Evolutionary conservation across 768 basidiomycete species (phyloP), one percentile per base, ranked within the genome.

Genomic region (Lyophyllum semitale): DNA sequence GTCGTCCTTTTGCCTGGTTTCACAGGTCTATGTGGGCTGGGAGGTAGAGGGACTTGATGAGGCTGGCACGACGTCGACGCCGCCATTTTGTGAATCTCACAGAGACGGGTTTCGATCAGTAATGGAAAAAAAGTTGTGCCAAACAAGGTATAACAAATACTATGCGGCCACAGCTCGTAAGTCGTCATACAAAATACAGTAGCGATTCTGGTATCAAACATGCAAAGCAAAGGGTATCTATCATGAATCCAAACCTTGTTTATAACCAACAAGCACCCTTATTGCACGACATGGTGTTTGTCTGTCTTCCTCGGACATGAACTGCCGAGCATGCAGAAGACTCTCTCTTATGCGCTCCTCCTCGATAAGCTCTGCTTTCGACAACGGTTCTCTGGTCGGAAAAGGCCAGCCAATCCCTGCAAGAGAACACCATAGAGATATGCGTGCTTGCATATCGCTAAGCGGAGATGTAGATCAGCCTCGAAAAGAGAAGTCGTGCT

Each of bases 281-380:
- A 84, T 55, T n/a, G 84, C 76, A 37, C 86, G 81, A 72, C 81
- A 87, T 41, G 82, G 80, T 30, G 71, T 67, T 47, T 80, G 73
- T 30, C 76, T 62, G 49, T 86, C 85, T 55, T 86, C 82, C 37
- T 74, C 69, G 8, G 78, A 76, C 23, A 79, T 83, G 56, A 68
- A 72, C 50, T 71, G 77, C 53, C 81, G 76, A 32, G 85, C 84
- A 59, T 86, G 80, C 12, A 83, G 66, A 76, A 88, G 82, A 38
- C 80, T 82, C 25, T 81, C 80, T 57, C 84, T 79, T 37, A 84
- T 68, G 30, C 87, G 75, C 58, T 84, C 80, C 62, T 88, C 87
- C 62, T 88, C 85, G 30, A 87, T 80, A 4, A 87, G 72, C 66
- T 89, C 87, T 17, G 87, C 86, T 65, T 86, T 88, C 3, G 84